A percentile compares a stretch with the other conserved stretches of the same genome.
These are phyloP conservation scores for Backusella liffmaniae DNA, from an alignment of 192 early-diverging fungal species.

Conservation along the genomic window DNA sequence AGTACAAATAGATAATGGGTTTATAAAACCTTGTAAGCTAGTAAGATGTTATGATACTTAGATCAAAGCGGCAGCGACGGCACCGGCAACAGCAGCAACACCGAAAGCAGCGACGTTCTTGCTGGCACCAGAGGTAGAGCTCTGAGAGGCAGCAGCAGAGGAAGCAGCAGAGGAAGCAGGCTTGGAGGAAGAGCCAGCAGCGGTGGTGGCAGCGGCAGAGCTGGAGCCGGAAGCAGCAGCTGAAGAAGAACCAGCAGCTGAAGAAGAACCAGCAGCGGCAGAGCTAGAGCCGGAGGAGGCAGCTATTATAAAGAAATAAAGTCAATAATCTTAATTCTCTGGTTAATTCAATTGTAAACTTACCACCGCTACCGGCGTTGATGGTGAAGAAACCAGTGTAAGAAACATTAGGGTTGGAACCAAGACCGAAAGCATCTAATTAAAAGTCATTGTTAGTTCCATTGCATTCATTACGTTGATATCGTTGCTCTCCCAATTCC, in stretches of 20 bases:
- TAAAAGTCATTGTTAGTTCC: not conserved
- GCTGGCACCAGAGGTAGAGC: not conserved
- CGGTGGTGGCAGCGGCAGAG: not conserved
- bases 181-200: not conserved
- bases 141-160: not conserved
- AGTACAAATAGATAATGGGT: conserved; percentile 3
- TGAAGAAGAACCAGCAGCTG: not conserved
- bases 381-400: conserved; percentile 28
- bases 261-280: conserved; percentile 6
- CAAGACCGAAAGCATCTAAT: conserved; percentile 29
- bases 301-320: not conserved
- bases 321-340: not conserved
- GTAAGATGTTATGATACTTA: conserved; percentile 11
- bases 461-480: not conserved
- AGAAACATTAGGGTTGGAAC: conserved; percentile 19
- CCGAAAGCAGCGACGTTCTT: conserved; percentile 10
- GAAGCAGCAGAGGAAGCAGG: not conserved
- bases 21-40: conserved; percentile 9
- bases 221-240: not conserved
- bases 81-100: conserved; percentile 15
- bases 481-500: not conserved
- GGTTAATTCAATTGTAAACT: not conserved
- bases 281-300: not conserved
- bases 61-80: conserved; percentile 15
- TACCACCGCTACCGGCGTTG: conserved; percentile 8